Evolutionary conservation across 1,284 basidiomycete species (phyloP), one percentile per base, ranked within the genome.

Genomic region (Fereydounia khargensis): DNA sequence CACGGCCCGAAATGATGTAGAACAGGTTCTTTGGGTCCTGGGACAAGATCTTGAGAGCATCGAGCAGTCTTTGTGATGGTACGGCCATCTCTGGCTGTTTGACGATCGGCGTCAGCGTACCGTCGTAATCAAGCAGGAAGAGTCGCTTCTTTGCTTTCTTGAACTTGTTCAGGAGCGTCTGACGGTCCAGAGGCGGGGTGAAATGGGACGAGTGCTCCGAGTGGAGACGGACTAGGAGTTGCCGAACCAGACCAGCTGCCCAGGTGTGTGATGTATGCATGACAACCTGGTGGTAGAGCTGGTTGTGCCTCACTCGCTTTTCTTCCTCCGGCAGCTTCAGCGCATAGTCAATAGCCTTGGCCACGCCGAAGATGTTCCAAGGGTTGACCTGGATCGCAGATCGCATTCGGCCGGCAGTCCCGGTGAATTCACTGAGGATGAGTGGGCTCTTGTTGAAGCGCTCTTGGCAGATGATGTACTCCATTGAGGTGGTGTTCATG

Each of bases 401-500:
- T 33, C 81, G 81, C 86, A 94, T 89, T 54, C 87, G 84, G 66
- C 86, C 86, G 39, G 87, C 88, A 58, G 95, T 96, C 19, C 95
- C 94, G 84, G 96, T 97, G 75, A 98, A 98, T 78, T 98, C 94
- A 71, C 88, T 91, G 35, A 98, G 80, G 46, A 98, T 88, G 43
- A 94, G 83, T 0, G 88, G 91, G 43, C 86, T 89, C 46, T 65
- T 62, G 35, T 85, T 86, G 47, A 77, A 87, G 60, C 81, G 82
- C 65, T 88, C 83, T 78, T 98, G 94, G 43, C 91, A 91, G 53
- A 97, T 86, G 36, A 95, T 88, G 78, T 78, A 97, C 79, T 97
- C 94, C 92, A 97, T 97, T 48, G 73, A 74, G 31, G 91, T 97
- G 8, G 95, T 97, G 81, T 98, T 97, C 94, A 98, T 97, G 8